Conservation (phyloP, 495 filamentous ascomycete species). For the Durotheca rogersii region DNA sequence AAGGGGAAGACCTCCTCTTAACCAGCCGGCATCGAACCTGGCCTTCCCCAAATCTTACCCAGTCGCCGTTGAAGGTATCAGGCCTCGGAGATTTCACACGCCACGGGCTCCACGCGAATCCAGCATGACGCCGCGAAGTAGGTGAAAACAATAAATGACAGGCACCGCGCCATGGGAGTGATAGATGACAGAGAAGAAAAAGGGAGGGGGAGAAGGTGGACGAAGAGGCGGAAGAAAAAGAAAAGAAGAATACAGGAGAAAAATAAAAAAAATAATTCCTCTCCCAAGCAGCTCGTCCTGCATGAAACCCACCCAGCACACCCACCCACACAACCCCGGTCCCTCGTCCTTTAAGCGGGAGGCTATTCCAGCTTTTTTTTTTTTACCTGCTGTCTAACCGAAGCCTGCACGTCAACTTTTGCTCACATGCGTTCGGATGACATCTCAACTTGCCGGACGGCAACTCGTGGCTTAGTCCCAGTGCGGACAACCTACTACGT, state of each 20-base stretch:
- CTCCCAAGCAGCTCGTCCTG: constrained; percentile 21
- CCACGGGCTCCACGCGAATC: constrained; percentile 25
- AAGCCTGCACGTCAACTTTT: constrained; percentile 24
- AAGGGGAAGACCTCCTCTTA: constrained; percentile 23
- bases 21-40: constrained; percentile 24
- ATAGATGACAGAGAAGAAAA: too few relatives aligned
- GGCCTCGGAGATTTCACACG: constrained; percentile 29
- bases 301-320: constrained; percentile 10
- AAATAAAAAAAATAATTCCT: too few relatives aligned
- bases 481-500: not conserved
- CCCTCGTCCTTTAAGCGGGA: constrained; percentile 13
- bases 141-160: constrained; percentile 15
- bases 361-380: constrained; percentile 9
- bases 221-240: too few relatives aligned
- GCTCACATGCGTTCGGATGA: constrained; percentile 30
- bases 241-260: too few relatives aligned
- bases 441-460: constrained; percentile 27
- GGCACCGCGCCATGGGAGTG: too few relatives aligned
- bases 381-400: constrained; percentile 5
- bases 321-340: constrained; percentile 17
- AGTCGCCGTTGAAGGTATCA: constrained; percentile 23
- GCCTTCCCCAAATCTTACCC: constrained; percentile 24
- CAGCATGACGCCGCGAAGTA: constrained; percentile 13
- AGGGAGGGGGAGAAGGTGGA: too few relatives aligned
- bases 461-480: constrained; percentile 20